Conservation (phyloP, 352 stramenopile genomes). For the Phytophthora hybrid region DNA sequence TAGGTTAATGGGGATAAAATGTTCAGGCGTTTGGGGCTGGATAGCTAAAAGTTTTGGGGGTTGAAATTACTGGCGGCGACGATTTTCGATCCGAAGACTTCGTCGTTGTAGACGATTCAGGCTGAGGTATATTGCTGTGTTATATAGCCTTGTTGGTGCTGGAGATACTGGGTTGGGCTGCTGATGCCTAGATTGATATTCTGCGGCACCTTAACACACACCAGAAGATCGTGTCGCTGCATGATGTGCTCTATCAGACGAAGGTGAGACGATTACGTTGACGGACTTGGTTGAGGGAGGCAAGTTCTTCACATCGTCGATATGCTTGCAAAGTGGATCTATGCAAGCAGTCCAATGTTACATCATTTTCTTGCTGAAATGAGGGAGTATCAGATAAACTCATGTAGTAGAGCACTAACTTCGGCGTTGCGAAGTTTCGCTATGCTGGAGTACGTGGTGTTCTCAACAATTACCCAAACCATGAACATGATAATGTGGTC, state of each 20-base stretch:
- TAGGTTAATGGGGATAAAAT: constrained; percentile 5
- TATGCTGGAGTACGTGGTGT: too few relatives aligned
- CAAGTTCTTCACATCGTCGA: constrained; percentile 88
- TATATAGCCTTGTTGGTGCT: not conserved
- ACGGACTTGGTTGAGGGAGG: constrained; percentile 81
- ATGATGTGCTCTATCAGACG: constrained; percentile 67
- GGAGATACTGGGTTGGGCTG: not conserved
- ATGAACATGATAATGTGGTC: too few relatives aligned
- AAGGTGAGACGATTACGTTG: constrained; percentile 82
- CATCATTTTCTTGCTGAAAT: too few relatives aligned
- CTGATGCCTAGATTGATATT: constrained; percentile 58
- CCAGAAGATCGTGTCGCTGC: constrained; percentile 74
- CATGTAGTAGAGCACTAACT: too few relatives aligned
- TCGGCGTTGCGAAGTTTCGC: too few relatives aligned
- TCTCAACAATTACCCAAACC: too few relatives aligned
- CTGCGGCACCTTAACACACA: constrained; percentile 66
- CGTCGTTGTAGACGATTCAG: constrained; percentile 64
- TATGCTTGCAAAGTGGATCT: constrained; percentile 39
- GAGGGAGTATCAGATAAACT: constrained; percentile 80
- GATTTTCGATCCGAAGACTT: constrained; percentile 75
- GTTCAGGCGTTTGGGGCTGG: not conserved
- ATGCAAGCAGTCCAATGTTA: not conserved
- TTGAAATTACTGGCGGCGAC: constrained; percentile 60
- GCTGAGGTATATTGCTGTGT: constrained; percentile 47
- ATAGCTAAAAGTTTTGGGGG: constrained; percentile 11